Percentiles rank a stretch among this genome's conserved stretches.
Conservation (phyloP, 768 basidiomycete species). For the Mycena leptocephala region DNA sequence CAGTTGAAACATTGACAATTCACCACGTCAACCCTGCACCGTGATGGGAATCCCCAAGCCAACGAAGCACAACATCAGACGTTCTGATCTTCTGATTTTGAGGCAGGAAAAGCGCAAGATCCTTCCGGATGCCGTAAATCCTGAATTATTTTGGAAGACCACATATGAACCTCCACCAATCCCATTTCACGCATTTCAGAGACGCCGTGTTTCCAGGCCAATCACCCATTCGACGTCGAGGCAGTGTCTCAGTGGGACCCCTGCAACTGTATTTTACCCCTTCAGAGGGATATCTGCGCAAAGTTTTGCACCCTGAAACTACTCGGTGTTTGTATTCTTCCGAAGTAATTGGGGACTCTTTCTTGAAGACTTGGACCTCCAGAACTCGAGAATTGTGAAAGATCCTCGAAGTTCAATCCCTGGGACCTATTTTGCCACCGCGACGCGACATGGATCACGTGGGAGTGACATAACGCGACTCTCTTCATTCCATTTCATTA, state of each 20-base stretch:
- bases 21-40: too few relatives aligned
- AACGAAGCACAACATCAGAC: neutral
- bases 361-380: too few relatives aligned
- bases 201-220: neutral
- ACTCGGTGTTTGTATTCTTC: too few relatives aligned
- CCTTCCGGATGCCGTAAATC: conserved; percentile 6
- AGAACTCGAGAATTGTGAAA: too few relatives aligned
- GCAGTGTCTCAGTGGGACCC: neutral
- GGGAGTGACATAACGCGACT: too few relatives aligned
- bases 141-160: neutral
- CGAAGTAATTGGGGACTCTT: too few relatives aligned
- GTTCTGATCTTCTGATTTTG: conserved; percentile 14
- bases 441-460: too few relatives aligned
- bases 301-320: neutral
- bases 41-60: conserved; percentile 3
- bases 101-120: neutral
- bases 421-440: too few relatives aligned
- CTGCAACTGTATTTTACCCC: neutral
- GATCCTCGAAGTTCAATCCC: too few relatives aligned
- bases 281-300: neutral
- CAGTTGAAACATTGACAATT: too few relatives aligned
- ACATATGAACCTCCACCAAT: neutral
- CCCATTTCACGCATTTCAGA: neutral
- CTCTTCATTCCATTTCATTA: too few relatives aligned
- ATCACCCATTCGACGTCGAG: neutral